phyloP scores from a whole-genome alignment of 805 yeast species.

The fission yeast (Schizosaccharomyces pombe) region ASM294v3 CU329670.1:3581501-3582000 shows the following conservation, averaged over 20 bases:
- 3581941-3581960: not conserved
- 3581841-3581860: conserved; percentile 15
- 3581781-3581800: conserved; percentile 36
- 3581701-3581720: conserved; percentile 59
- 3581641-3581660: conserved; percentile 36
- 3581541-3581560: conserved; percentile 25
- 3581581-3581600: conserved; percentile 33
- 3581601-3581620: conserved; percentile 21
- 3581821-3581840: conserved; percentile 18
- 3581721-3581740: conserved; percentile 42
- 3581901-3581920: conserved; percentile 48
- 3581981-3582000: conserved; percentile 15
- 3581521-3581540: conserved; percentile 27
- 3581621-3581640: not conserved
- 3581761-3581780: conserved; percentile 31
- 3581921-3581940: not conserved
- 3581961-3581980: not conserved
- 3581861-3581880: conserved; percentile 46
- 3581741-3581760: conserved; percentile 24
- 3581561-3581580: conserved; percentile 42
- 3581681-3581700: conserved; percentile 48
- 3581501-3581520: conserved; percentile 36
- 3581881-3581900: conserved; percentile 64
- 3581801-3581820: conserved; percentile 11
- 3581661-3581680: conserved; percentile 48